phyloP scores from a whole-genome alignment of 805 yeast species.

The Kockiozyma suomiensis region DNA sequence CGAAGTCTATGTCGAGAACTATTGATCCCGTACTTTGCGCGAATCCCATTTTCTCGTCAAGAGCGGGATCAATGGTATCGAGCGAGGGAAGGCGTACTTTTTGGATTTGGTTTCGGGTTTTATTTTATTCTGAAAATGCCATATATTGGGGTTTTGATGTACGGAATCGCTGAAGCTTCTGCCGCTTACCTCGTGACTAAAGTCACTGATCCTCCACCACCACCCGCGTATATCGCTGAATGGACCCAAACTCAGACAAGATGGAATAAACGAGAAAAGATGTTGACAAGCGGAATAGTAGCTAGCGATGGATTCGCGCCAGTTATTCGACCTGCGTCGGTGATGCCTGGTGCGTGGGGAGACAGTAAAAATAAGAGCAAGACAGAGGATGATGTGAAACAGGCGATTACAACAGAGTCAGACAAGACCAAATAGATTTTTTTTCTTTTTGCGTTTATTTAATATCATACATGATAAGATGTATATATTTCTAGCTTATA shows the following conservation, averaged over 20 bases:
- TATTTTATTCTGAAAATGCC: slow-evolving; percentile 51
- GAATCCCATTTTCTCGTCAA: slow-evolving; percentile 48
- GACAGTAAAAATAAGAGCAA: neutral
- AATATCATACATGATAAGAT: too few species aligned
- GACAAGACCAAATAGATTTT: neutral
- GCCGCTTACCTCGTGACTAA: slow-evolving; percentile 58
- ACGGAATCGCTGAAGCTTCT: slow-evolving; percentile 57
- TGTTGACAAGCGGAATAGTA: slow-evolving; percentile 15
- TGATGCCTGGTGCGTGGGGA: slow-evolving; percentile 16
- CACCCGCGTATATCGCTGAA: slow-evolving; percentile 10
- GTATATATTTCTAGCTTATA: neutral
- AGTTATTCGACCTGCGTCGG: slow-evolving; percentile 2
- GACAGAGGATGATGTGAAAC: neutral
- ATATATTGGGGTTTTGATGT: slow-evolving; percentile 51
- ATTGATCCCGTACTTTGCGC: slow-evolving; percentile 54
- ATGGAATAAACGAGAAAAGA: slow-evolving; percentile 24
- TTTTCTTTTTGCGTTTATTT: neutral
- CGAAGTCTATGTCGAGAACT: slow-evolving; percentile 51
- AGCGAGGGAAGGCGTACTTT: slow-evolving; percentile 57
- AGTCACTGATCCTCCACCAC: slow-evolving; percentile 39
- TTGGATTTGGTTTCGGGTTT: slow-evolving; percentile 58
- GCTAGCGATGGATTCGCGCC: slow-evolving; percentile 16
- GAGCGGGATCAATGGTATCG: slow-evolving; percentile 52
- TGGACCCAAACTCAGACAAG: slow-evolving; percentile 26
- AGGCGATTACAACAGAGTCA: neutral